A percentile compares a stretch with the other conserved stretches of the same genome.
These are phyloP conservation scores for Ascoidea tarda DNA, from an alignment of 805 yeast species.

Conservation along the genomic window DNA sequence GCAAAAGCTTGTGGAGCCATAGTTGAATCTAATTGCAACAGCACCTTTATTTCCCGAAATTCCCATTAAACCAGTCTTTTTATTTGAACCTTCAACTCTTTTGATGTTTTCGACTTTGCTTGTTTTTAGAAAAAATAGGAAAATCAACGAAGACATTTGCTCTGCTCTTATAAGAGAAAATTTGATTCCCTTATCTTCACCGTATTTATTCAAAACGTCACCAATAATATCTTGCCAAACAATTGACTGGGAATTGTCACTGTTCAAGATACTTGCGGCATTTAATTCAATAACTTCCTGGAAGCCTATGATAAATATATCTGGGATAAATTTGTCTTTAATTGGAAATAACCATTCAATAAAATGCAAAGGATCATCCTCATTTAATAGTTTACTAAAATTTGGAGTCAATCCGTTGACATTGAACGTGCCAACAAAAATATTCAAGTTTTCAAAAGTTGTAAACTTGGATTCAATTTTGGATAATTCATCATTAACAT, in stretches of 20 bases:
- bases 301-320: slow-evolving; percentile 76
- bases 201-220: slow-evolving; percentile 41
- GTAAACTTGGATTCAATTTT: slow-evolving; percentile 39
- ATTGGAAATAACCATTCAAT: slow-evolving; percentile 71
- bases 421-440: slow-evolving; percentile 80
- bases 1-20: slow-evolving; percentile 68
- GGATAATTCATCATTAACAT: slow-evolving; percentile 49
- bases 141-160: slow-evolving; percentile 54
- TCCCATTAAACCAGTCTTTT: slow-evolving; percentile 93
- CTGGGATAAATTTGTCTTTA: slow-evolving; percentile 42
- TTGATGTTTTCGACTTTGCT: slow-evolving; percentile 38
- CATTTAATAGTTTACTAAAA: slow-evolving; percentile 3
- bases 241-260: slow-evolving; percentile 40
- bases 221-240: slow-evolving; percentile 68
- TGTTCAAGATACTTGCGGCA: slow-evolving; percentile 65
- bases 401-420: slow-evolving; percentile 47
- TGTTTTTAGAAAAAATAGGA: slow-evolving; percentile 48
- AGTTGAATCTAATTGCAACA: slow-evolving; percentile 79
- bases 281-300: slow-evolving; percentile 91
- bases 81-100: slow-evolving; percentile 86
- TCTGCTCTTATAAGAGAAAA: slow-evolving; percentile 63
- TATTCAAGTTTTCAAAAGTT: slow-evolving; percentile 37
- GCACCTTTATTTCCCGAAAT: slow-evolving; percentile 97
- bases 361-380: slow-evolving; percentile 10
- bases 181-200: slow-evolving; percentile 24